Percentiles rank a stretch among this genome's conserved stretches.
Conservation (phyloP, 176 grass and related monocot species). For the Ananas comosus region DNA sequence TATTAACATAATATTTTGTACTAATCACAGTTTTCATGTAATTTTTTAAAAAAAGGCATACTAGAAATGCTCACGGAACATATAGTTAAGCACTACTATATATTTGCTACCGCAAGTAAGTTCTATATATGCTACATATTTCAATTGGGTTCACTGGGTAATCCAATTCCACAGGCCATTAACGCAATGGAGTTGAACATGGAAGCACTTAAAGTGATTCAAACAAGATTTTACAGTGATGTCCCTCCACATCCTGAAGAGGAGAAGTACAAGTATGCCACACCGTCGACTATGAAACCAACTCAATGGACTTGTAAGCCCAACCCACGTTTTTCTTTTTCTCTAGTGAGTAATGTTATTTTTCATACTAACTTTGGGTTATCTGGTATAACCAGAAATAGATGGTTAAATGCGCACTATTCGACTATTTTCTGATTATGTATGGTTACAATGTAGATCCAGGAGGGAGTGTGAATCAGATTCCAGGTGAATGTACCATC, state of each 20-base stretch:
- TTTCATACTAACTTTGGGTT: not conserved
- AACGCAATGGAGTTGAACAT: conserved; percentile 85
- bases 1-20: too few relatives aligned
- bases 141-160: too few relatives aligned
- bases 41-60: too few relatives aligned
- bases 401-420: too few relatives aligned
- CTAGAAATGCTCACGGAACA: too few relatives aligned
- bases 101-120: too few relatives aligned
- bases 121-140: too few relatives aligned
- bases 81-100: too few relatives aligned
- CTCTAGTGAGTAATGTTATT: not conserved
- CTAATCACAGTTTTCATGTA: too few relatives aligned
- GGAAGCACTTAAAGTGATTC: conserved; percentile 86
- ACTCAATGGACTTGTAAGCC: conserved; percentile 92
- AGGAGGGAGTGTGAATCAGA: conserved; percentile 83
- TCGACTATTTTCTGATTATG: not conserved
- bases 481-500: conserved; percentile 93
- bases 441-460: conserved; percentile 54
- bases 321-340: conserved; percentile 17
- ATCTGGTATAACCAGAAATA: too few relatives aligned
- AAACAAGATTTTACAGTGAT: conserved; percentile 69
- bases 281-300: conserved; percentile 96
- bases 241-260: conserved; percentile 73
- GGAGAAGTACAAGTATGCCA: conserved; percentile 77
- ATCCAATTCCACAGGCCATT: conserved; percentile 43